These are phyloP conservation scores for Pseudopyricularia cyperi DNA, from an alignment of 2,329 filamentous ascomycete species.

Conservation along the genomic window DNA sequence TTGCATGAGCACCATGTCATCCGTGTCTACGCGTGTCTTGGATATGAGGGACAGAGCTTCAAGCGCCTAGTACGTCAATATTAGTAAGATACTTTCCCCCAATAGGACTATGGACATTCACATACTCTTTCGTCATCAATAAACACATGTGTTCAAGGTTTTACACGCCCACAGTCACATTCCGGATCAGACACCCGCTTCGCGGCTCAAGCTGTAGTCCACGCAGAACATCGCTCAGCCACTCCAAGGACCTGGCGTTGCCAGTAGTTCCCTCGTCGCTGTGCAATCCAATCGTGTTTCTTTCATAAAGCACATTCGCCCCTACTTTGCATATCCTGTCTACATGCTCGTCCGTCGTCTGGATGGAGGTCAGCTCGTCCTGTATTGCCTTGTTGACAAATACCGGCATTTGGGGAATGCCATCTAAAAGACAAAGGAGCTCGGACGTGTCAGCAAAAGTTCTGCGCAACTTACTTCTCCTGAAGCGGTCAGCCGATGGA, in stretches of 20 bases:
- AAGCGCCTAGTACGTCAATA: no score
- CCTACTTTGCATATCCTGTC: not conserved
- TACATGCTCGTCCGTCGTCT: not conserved
- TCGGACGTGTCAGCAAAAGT: no score
- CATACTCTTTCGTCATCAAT: no score
- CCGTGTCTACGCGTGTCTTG: no score
- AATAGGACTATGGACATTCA: no score
- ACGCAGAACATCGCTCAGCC: not conserved
- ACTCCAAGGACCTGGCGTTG: not conserved
- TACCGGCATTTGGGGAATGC: slow-evolving; percentile 29
- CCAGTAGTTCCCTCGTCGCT: not conserved
- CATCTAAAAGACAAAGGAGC: slow-evolving; percentile 18
- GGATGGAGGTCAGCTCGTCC: slow-evolving; percentile 17
- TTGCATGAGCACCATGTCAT: no score
- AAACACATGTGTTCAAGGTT: no score
- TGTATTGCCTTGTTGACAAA: slow-evolving; percentile 31
- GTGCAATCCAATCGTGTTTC: not conserved
- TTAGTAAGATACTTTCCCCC: no score
- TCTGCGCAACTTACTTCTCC: no score
- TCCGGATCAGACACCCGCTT: not conserved
- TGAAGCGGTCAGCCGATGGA: no score
- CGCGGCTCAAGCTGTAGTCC: not conserved
- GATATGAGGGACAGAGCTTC: no score
- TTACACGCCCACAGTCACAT: not conserved
- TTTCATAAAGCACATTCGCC: not conserved